Percentiles rank a stretch among this genome's conserved stretches.
These are phyloP conservation scores for Penicillium sp. DNA, from an alignment of 2,329 filamentous ascomycete species.

Conservation along the genomic window DNA sequence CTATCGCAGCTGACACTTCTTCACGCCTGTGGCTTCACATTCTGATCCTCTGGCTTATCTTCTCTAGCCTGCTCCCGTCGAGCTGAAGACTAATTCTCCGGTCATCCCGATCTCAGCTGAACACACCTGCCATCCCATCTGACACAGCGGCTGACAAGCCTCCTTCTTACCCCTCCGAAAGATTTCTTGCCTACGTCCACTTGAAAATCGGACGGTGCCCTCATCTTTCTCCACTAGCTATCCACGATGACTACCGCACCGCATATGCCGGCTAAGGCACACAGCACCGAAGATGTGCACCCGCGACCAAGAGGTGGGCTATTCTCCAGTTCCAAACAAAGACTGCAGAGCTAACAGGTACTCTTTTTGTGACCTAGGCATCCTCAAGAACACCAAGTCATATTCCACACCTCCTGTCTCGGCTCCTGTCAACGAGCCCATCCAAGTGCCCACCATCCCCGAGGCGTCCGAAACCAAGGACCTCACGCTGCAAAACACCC, in stretches of 20 bases:
- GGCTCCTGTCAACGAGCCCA: conserved; percentile 39
- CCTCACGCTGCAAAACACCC: conserved; percentile 89
- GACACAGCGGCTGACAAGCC: conserved; percentile 13
- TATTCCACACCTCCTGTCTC: conserved; percentile 60
- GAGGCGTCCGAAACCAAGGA: conserved; percentile 72
- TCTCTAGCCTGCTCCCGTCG: conserved; percentile 8
- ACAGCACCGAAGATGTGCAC: conserved; percentile 38
- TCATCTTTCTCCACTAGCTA: conserved; percentile 6
- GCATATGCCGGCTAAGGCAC: conserved; percentile 34
- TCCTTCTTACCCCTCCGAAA: conserved; percentile 15
- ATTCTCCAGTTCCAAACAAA: background rate
- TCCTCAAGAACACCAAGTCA: conserved; percentile 83
- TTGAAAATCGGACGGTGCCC: conserved; percentile 24
- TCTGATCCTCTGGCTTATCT: conserved; percentile 5
- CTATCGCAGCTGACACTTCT: conserved; percentile 20
- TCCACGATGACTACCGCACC: conserved; percentile 28
- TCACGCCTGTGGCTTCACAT: background rate
- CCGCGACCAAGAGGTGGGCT: conserved; percentile 47
- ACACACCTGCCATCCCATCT: conserved; percentile 6
- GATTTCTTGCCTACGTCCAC: conserved; percentile 12
- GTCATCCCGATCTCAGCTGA: background rate
- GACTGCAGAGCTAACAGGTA: background rate
- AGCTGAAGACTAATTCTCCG: conserved; percentile 1
- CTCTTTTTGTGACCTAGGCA: conserved; percentile 61
- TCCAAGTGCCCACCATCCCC: conserved; percentile 43